These are phyloP conservation scores for Hemisphaericaspora lyxosophila DNA, from an alignment of 1,139 yeast genomes.

Conservation along the genomic window DNA sequence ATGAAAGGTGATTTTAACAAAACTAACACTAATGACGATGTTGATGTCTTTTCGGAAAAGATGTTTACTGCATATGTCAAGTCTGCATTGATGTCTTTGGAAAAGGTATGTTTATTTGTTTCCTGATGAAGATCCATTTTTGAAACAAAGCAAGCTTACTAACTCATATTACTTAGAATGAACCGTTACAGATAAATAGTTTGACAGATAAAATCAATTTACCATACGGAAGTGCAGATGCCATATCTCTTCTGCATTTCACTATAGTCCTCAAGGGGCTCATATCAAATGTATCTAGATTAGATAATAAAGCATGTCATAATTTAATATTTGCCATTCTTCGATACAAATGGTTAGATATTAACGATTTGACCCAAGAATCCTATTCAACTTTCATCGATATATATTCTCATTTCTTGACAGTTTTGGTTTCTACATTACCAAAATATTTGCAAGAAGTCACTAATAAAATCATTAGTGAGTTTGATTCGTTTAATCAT, in stretches of 20 bases:
- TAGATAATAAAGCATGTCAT: slow-evolving; percentile 38
- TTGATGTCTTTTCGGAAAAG: slow-evolving; percentile 43
- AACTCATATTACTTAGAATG: slow-evolving; percentile 27
- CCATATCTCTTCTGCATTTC: slow-evolving; percentile 37
- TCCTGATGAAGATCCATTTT: no score
- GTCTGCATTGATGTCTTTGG: slow-evolving; percentile 70
- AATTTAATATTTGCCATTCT: slow-evolving; percentile 36
- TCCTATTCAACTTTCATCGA: slow-evolving; percentile 39
- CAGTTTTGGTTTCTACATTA: slow-evolving; percentile 76
- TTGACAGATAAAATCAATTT: slow-evolving; percentile 37
- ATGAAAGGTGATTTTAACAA: neutral
- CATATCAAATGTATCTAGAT: slow-evolving; percentile 36
- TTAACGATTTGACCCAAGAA: slow-evolving; percentile 15
- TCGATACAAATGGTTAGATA: slow-evolving; percentile 57
- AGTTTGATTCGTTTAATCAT: slow-evolving; percentile 40
- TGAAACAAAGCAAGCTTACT: no score
- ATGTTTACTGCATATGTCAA: slow-evolving; percentile 64
- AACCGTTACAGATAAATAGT: slow-evolving; percentile 35
- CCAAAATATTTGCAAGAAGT: slow-evolving; percentile 91
- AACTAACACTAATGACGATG: neutral
- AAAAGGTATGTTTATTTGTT: slow-evolving; percentile 59
- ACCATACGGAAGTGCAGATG: slow-evolving; percentile 33
- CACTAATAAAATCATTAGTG: slow-evolving; percentile 61
- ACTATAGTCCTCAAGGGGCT: slow-evolving; percentile 34
- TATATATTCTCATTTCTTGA: slow-evolving; percentile 65